phyloP scores from a whole-genome alignment of 371 early-diverging fungal genomes.

The Parasitella parasitica region DNA sequence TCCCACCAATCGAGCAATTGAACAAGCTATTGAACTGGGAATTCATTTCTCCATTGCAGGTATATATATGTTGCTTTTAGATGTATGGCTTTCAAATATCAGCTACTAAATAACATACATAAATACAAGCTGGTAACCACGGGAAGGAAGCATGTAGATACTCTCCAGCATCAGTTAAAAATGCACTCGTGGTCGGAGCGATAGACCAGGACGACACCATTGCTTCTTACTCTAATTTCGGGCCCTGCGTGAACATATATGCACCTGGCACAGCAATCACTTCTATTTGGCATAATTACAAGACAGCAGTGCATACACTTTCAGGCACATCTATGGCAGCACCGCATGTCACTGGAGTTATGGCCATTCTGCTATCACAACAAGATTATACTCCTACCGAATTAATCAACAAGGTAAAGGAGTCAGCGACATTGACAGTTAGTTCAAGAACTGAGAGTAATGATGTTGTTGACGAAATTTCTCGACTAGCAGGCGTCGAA shows the following conservation, averaged over 20 bases:
- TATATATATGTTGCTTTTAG: conserved; percentile 1
- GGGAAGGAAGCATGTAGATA: conserved; percentile 76
- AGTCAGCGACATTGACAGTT: neutral
- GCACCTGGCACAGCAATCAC: conserved; percentile 79
- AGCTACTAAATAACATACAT: neutral
- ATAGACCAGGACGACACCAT: conserved; percentile 66
- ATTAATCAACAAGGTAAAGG: conserved; percentile 4
- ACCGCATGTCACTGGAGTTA: conserved; percentile 53
- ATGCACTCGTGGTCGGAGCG: conserved; percentile 87
- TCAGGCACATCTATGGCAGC: conserved; percentile 79
- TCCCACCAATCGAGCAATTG: conserved; percentile 51
- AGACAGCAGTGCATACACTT: conserved; percentile 26
- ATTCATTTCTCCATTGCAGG: conserved; percentile 55
- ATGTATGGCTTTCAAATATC: too few species aligned
- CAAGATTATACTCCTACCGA: conserved; percentile 32
- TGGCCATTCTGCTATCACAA: conserved; percentile 37
- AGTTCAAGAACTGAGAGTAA: neutral
- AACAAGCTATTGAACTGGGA: conserved; percentile 47
- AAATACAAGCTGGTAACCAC: conserved; percentile 46
- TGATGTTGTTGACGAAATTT: neutral
- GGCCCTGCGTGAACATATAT: conserved; percentile 72
- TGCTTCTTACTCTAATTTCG: conserved; percentile 72
- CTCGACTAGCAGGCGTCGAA: neutral
- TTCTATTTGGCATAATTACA: conserved; percentile 53
- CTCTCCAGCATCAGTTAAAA: conserved; percentile 78